Conservation (phyloP, 2,329 filamentous ascomycete genomes). For the Epichloe aotearoae region DNA sequence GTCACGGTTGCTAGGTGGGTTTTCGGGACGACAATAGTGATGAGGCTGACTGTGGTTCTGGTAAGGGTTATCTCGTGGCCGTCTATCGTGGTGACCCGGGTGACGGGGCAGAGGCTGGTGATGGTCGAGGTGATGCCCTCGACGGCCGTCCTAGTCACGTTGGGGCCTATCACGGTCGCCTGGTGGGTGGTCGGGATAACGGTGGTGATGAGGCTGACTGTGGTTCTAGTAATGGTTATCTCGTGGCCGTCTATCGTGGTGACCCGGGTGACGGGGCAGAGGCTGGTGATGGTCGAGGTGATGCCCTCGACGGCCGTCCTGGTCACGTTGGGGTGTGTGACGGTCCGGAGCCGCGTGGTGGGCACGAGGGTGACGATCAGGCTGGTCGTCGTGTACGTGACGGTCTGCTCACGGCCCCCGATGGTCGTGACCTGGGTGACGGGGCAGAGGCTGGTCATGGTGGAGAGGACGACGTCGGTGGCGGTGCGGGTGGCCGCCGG, state of each 20-base stretch:
- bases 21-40: constrained; percentile 16
- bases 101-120: constrained; percentile 30
- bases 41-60: constrained; percentile 12
- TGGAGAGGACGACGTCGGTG: constrained; percentile 21
- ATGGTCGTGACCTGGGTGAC: constrained; percentile 17
- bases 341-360: constrained; percentile 18
- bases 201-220: constrained; percentile 13
- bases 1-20: constrained; percentile 11
- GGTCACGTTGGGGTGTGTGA: constrained; percentile 15
- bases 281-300: constrained; percentile 28
- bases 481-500: constrained; percentile 19
- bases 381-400: constrained; percentile 12
- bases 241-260: constrained; percentile 16
- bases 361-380: constrained; percentile 16
- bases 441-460: constrained; percentile 29
- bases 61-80: constrained; percentile 10
- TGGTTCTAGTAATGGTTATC: constrained; percentile 12
- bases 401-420: constrained; percentile 4
- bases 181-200: constrained; percentile 16
- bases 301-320: constrained; percentile 20
- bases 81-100: constrained; percentile 19
- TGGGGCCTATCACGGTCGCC: background rate
- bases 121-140: constrained; percentile 26
- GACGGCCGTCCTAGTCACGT: constrained; percentile 20
- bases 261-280: constrained; percentile 27